phyloP scores from a whole-genome alignment of 768 basidiomycete genomes.

The Tylopilus felleus region DNA sequence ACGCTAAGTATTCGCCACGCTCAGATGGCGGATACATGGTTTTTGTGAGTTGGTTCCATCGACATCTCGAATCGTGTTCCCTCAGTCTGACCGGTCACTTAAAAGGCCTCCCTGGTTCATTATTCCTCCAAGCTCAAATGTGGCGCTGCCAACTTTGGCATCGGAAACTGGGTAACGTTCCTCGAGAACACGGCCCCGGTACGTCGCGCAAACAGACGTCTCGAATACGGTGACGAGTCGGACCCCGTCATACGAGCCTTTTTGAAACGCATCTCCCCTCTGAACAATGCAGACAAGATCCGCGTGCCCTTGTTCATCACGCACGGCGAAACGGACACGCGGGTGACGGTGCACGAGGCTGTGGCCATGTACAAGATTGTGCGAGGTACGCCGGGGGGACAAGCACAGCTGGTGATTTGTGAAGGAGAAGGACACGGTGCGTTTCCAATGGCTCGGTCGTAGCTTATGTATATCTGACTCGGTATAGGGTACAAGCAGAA shows the following conservation, averaged over 20 bases:
- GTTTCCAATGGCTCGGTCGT: constrained; percentile 3
- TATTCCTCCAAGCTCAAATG: constrained; percentile 40
- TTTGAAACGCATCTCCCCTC: constrained; percentile 38
- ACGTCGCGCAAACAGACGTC: constrained; percentile 34
- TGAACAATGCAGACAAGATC: constrained; percentile 38
- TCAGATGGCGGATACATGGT: constrained; percentile 42
- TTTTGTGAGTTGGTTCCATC: constrained; percentile 27
- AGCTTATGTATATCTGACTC: constrained; percentile 2
- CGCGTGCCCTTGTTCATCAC: constrained; percentile 37
- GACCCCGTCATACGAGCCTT: constrained; percentile 36
- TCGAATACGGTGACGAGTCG: constrained; percentile 42
- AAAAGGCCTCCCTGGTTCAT: constrained; percentile 39
- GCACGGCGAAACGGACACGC: constrained; percentile 40
- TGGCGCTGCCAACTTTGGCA: constrained; percentile 40
- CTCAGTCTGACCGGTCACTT: constrained; percentile 1
- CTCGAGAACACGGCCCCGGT: constrained; percentile 40
- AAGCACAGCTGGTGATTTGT: constrained; percentile 38
- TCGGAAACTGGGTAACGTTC: constrained; percentile 39
- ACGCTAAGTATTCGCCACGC: not conserved
- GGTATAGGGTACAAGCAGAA: constrained; percentile 40
- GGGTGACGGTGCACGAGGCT: constrained; percentile 40
- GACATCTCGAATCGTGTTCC: not conserved
- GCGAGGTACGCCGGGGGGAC: constrained; percentile 18
- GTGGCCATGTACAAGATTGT: constrained; percentile 37
- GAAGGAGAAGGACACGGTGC: constrained; percentile 43